Base-by-base conservation (phyloP, 257 asterid species). In the Primulina tabacum region DNA sequence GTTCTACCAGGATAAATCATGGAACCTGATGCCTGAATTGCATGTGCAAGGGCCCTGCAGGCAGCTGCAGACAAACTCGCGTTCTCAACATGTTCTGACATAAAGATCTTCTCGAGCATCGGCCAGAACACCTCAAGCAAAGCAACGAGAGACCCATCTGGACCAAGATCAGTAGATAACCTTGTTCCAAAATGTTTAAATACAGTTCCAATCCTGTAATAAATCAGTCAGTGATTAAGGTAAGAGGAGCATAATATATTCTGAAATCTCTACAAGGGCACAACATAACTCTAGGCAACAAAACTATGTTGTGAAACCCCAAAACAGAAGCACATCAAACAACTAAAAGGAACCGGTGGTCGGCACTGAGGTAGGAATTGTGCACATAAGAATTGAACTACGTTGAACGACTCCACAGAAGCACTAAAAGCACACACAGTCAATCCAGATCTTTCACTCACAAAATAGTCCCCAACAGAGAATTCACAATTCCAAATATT, bases 41-140 rank as follows among this genome's bases (percentile, higher is more conserved):
- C 94, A 61, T 81, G 88, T 62, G 93, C 80, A 72, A 92, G 93
- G 75, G 93, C 92, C 86, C 93, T 80, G 87, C 98, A 92, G 72
- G 94, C 92, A 70, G 98, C 88, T 72, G 85, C 66, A 75, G 95
- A 81, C 84, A 92, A 83, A 85, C 81, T 82, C 35, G 83, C 85
- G 77, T 82, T 85, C 83, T 81, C 90, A 53, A 87, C 81, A 77
- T 85, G 88, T 71, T 83, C 73, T 10, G 92, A 89, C 76, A 64
- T 69, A 72, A 92, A 80, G 70, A 87, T 78, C 64, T 92, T 84
- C 79, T 86, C 95, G 53, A 89, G 91, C 92, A 85, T 80, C 60
- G 94, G 92, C 96, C 96, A 89, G 78, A 92, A 83, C 62, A 78
- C 84, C 74, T 87, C 94, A 21, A 86, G 86, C 70, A 89, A 79